Conservation (phyloP, 2,329 filamentous ascomycete genomes). For the Pestalotiopsis sp. region DNA sequence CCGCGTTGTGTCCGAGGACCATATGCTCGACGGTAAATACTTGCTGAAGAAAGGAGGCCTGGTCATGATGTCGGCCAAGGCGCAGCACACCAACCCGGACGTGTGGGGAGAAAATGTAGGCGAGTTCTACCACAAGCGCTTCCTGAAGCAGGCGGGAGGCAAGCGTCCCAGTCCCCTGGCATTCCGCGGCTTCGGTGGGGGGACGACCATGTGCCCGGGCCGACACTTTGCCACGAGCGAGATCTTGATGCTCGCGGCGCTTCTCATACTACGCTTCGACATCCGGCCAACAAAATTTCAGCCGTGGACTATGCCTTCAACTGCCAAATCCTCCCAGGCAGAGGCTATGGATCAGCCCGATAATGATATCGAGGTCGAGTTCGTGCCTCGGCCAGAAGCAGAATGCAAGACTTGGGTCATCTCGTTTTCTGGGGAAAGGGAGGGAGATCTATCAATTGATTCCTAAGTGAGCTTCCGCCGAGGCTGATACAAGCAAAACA, state of each 20-base stretch:
- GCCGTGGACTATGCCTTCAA: background rate
- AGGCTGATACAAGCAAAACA: too few species aligned
- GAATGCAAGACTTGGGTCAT: too few species aligned
- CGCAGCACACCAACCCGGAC: background rate
- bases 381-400: background rate
- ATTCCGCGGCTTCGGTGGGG: slow-evolving; percentile 19
- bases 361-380: background rate
- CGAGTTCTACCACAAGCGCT: background rate
- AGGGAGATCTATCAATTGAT: too few species aligned
- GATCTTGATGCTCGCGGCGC: slow-evolving; percentile 12
- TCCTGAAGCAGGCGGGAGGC: background rate
- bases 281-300: background rate
- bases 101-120: background rate
- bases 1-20: background rate
- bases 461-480: too few species aligned
- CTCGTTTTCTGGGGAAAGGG: too few species aligned
- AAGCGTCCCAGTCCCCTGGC: slow-evolving; percentile 15
- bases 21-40: background rate
- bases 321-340: background rate
- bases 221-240: slow-evolving; percentile 19
- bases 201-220: slow-evolving; percentile 18
- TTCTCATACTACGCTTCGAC: slow-evolving; percentile 21
- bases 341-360: background rate
- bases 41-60: background rate
- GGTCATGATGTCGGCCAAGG: background rate